phyloP scores from a whole-genome alignment of 768 basidiomycete species.

The Mycena crocata region DNA sequence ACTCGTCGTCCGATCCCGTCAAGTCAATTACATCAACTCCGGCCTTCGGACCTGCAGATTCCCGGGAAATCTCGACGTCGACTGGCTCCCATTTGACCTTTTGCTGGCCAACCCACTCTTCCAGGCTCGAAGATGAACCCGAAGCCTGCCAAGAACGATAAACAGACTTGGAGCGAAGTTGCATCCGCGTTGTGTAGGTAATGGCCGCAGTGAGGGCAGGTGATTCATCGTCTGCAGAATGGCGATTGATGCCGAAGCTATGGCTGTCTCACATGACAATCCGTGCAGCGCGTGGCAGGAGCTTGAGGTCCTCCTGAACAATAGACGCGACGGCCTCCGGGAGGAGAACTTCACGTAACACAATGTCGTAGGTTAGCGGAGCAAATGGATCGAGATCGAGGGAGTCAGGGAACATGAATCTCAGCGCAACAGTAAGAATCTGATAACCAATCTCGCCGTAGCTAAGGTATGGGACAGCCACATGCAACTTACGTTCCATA shows the following conservation, averaged over 20 bases:
- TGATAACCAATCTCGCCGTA: constrained; percentile 17
- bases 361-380: constrained; percentile 14
- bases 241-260: neutral
- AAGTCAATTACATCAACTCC: constrained; percentile 17
- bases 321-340: neutral
- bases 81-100: neutral
- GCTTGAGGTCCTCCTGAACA: neutral
- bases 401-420: constrained; percentile 13
- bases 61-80: neutral
- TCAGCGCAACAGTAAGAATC: neutral
- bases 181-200: too few species aligned
- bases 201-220: too few species aligned
- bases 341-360: neutral
- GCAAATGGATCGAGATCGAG: neutral
- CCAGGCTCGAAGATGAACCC: neutral
- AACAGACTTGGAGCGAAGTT: neutral
- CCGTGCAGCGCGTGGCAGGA: neutral
- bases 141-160: neutral
- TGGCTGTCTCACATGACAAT: neutral
- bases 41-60: too few species aligned
- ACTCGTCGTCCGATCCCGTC: constrained; percentile 15
- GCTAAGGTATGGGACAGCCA: constrained; percentile 4
- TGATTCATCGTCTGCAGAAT: too few species aligned
- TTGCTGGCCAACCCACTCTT: neutral
- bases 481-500: too few species aligned